Evolutionary conservation across 768 basidiomycete species (phyloP).

Genomic region (Suillus decipiens): DNA sequence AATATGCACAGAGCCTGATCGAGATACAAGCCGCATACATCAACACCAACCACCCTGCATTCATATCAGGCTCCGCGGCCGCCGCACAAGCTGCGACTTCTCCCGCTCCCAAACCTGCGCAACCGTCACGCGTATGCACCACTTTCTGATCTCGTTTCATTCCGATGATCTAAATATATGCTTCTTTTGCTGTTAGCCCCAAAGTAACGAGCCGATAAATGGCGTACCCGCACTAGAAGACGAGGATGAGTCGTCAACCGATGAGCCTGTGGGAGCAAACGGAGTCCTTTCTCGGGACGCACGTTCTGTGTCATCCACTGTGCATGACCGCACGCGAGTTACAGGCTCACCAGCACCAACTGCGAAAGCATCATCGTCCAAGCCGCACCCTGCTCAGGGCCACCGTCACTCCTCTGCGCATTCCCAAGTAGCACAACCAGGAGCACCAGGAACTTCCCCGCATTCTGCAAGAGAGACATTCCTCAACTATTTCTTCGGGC

Average conservation of each 20-base stretch:
- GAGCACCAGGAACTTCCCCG: conserved; percentile 40
- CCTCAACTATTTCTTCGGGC: conserved; percentile 97
- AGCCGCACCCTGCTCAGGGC: conserved; percentile 31
- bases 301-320: conserved; percentile 76
- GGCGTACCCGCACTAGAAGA: conserved; percentile 53
- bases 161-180: conserved; percentile 17
- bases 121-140: conserved; percentile 54
- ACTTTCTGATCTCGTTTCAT: conserved; percentile 12
- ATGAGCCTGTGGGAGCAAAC: conserved; percentile 55
- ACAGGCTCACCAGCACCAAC: conserved; percentile 37
- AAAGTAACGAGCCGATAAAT: conserved; percentile 63
- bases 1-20: conserved; percentile 95
- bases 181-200: conserved; percentile 46
- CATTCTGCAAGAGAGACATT: conserved; percentile 85
- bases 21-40: conserved; percentile 98
- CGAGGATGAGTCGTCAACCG: conserved; percentile 64
- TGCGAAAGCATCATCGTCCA: conserved; percentile 25
- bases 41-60: conserved; percentile 98
- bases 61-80: conserved; percentile 76
- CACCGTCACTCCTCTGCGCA: conserved; percentile 38
- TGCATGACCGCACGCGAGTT: conserved; percentile 72
- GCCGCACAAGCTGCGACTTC: conserved; percentile 52
- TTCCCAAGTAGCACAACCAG: conserved; percentile 35
- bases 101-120: conserved; percentile 43
- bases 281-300: conserved; percentile 53